Evolutionary conservation across 2,329 filamentous ascomycete genomes (phyloP), one percentile per base, ranked within the genome.

Genomic region (Bertia moriformis): DNA sequence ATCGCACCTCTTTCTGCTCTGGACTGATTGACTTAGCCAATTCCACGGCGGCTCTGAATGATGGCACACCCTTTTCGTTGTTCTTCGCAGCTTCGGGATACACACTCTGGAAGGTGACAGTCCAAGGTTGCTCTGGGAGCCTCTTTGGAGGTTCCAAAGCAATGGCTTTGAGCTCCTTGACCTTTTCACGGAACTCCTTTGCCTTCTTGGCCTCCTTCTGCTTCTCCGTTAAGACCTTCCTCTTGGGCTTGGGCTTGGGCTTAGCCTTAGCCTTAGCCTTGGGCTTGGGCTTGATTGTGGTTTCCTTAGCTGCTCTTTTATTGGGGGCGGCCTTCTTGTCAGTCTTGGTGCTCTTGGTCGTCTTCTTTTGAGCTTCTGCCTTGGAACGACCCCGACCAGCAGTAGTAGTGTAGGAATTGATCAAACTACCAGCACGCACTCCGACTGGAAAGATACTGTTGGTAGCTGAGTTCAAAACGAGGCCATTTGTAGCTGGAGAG

Each of bases 71-170:
- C n/a, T n/a, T n/a, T n/a, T n/a, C n/a, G n/a, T n/a, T n/a, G n/a
- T n/a, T n/a, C n/a, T n/a, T n/a, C n/a, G n/a, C n/a, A n/a, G n/a
- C n/a, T n/a, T n/a, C n/a, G n/a, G n/a, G n/a, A n/a, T n/a, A n/a
- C n/a, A n/a, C n/a, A n/a, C n/a, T n/a, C n/a, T n/a, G n/a, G 39
- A 53, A 29, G 42, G 49, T 44, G 10, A 60, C 32, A 12, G 36
- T 45, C 38, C 45, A 53, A 4, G 45, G 39, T 5, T 42, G 47
- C 1, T 41, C 40, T 10, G 54, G 46, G 5, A 58, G 47, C 37
- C 40, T 43, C 46, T 60, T 59, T 4, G 60, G 59, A 13, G 49
- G 46, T 19, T 46, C 29, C 30, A 63, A 47, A 4, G 54, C 52
- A 19, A 44, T 45, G 14, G 40, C 40, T 44, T 61, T 60, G 32